Conservation (phyloP, 306 rosid species). For the Dryas octopetala region DNA sequence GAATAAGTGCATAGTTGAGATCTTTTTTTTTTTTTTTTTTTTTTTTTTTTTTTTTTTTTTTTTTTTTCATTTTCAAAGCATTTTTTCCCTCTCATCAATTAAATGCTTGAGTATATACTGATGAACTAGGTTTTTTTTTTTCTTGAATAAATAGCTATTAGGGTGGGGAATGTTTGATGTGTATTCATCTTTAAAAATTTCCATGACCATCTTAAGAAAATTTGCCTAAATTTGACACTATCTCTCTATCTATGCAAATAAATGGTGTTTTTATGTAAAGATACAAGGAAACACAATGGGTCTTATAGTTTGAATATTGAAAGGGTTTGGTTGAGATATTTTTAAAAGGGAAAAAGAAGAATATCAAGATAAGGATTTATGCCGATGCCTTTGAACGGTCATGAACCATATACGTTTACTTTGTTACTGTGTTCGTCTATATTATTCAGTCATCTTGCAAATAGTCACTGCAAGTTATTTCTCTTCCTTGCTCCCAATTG, state of each 20-base stretch:
- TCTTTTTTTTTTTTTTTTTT: neutral
- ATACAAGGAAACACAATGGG: neutral
- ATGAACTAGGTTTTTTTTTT: neutral
- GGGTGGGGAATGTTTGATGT: neutral
- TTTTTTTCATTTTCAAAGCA: neutral
- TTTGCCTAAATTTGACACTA: neutral
- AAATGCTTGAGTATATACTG: neutral
- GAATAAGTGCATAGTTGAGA: conserved; percentile 13
- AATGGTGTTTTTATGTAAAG: neutral
- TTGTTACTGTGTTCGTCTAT: neutral
- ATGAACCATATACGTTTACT: neutral
- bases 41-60: neutral
- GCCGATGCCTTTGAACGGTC: neutral
- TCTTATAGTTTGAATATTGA: neutral
- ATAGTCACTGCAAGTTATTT: neutral
- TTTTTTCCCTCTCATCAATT: neutral
- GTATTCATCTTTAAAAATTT: neutral
- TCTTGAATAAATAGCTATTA: neutral
- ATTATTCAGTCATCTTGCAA: neutral
- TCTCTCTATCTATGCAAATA: neutral
- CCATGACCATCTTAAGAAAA: too few relatives aligned
- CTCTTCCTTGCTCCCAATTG: neutral
- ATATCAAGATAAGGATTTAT: neutral
- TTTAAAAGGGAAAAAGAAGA: neutral
- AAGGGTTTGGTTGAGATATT: neutral